Percentiles rank a stretch among this genome's conserved stretches.
These are phyloP conservation scores for Ogataea kodamae DNA, from an alignment of 805 yeast genomes.

Conservation along the genomic window DNA sequence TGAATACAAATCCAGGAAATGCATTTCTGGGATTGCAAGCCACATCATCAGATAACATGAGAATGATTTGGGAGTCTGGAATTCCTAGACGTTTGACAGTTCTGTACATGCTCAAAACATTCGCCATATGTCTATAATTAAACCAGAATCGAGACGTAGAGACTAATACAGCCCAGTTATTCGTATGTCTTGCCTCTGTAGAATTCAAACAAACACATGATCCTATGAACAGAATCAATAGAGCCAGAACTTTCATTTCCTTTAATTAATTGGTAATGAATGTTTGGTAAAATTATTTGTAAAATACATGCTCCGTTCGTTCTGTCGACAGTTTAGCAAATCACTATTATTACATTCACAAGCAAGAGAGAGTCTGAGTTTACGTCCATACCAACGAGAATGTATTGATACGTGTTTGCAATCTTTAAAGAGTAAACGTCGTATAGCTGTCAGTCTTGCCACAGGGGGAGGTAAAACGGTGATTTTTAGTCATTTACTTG, in stretches of 20 bases:
- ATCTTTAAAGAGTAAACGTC: constrained; percentile 39
- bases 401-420: constrained; percentile 57
- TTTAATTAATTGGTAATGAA: not conserved
- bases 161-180: constrained; percentile 83
- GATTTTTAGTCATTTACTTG: constrained; percentile 59
- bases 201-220: constrained; percentile 5
- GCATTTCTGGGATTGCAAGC: constrained; percentile 96
- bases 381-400: constrained; percentile 57
- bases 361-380: no score
- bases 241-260: constrained; percentile 1
- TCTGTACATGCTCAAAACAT: constrained; percentile 88
- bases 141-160: constrained; percentile 98
- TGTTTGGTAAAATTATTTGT: not conserved
- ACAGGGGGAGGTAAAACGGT: constrained; percentile 97
- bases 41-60: constrained; percentile 95
- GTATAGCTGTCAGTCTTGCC: constrained; percentile 81
- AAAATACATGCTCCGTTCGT: no score
- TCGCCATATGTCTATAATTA: constrained; percentile 97
- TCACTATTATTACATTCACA: no score
- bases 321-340: constrained; percentile 10
- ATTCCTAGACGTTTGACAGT: constrained; percentile 95
- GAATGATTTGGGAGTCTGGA: constrained; percentile 94
- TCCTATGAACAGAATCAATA: constrained; percentile 1
- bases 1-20: constrained; percentile 93
- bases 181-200: constrained; percentile 48